A percentile compares a stretch with the other conserved stretches of the same genome.
phyloP scores from a whole-genome alignment of 1,139 yeast genomes.

The Protomyces lactucae-debilis region DNA sequence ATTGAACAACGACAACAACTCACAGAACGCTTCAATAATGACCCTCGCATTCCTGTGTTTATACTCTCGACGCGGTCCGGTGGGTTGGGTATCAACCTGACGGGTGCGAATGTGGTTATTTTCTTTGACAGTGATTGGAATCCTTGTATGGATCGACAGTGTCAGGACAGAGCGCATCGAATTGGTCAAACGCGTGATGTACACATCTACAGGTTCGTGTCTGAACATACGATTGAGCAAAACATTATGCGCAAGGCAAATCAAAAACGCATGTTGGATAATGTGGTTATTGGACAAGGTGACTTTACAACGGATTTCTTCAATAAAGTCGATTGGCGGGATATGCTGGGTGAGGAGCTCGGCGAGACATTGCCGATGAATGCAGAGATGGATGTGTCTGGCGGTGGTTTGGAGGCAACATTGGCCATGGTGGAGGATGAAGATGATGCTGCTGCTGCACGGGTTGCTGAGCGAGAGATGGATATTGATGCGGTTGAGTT shows the following conservation, averaged over 20 bases:
- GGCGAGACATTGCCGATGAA: not conserved
- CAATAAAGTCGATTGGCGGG: slow-evolving; percentile 82
- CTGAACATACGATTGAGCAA: slow-evolving; percentile 93
- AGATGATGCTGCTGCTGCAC: slow-evolving; percentile 91
- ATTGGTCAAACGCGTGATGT: slow-evolving; percentile 98
- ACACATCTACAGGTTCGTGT: slow-evolving; percentile 91
- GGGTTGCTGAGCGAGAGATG: slow-evolving; percentile 80
- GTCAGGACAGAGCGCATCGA: slow-evolving; percentile 98
- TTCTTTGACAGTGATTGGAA: slow-evolving; percentile 99
- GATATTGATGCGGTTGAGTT: slow-evolving; percentile 82
- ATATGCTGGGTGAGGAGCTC: slow-evolving; percentile 62
- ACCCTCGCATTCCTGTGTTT: slow-evolving; percentile 79
- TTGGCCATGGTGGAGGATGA: slow-evolving; percentile 95
- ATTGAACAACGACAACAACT: slow-evolving; percentile 92
- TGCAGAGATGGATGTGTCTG: slow-evolving; percentile 32
- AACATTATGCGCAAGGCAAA: slow-evolving; percentile 91
- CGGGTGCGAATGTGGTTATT: slow-evolving; percentile 99
- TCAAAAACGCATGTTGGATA: slow-evolving; percentile 90
- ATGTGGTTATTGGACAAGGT: slow-evolving; percentile 95
- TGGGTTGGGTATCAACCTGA: slow-evolving; percentile 92
- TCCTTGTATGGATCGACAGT: slow-evolving; percentile 99
- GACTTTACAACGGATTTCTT: slow-evolving; percentile 97
- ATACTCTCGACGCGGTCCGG: slow-evolving; percentile 94
- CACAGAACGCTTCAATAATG: slow-evolving; percentile 89
- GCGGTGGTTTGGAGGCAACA: slow-evolving; percentile 53